Conservation (phyloP, 75 land plant species). For the Adiantum capillusveneris region DNA sequence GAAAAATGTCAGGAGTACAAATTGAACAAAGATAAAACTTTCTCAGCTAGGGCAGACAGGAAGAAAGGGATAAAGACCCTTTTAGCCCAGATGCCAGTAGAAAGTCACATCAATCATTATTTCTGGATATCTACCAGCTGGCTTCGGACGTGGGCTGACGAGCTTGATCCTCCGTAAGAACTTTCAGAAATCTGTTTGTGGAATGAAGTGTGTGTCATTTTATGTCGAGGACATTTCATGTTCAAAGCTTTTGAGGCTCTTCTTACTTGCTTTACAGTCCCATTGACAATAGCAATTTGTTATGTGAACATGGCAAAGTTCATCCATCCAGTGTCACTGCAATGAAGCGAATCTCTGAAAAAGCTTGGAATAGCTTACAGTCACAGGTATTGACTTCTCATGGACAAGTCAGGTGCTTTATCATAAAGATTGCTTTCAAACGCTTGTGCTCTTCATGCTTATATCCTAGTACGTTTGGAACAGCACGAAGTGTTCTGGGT, state of each 20-base stretch:
- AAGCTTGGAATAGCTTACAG: slow-evolving; percentile 59
- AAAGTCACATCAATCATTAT: slow-evolving; percentile 39
- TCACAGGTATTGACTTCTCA: slow-evolving; percentile 45
- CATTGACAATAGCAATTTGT: slow-evolving; percentile 59
- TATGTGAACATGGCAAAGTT: slow-evolving; percentile 71
- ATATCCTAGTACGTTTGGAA: too few species aligned
- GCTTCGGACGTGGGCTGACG: slow-evolving; percentile 96
- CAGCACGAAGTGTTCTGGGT: too few species aligned
- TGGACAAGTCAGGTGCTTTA: background rate
- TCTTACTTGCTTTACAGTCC: slow-evolving; percentile 33
- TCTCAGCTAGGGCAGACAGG: slow-evolving; percentile 43
- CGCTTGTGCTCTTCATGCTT: too few species aligned
- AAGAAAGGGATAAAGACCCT: slow-evolving; percentile 67
- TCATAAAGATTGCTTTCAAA: too few species aligned
- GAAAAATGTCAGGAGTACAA: slow-evolving; percentile 55
- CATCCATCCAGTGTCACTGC: slow-evolving; percentile 43
- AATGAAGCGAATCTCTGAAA: slow-evolving; percentile 70
- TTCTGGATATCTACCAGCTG: slow-evolving; percentile 91
- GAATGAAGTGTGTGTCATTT: background rate
- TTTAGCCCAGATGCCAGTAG: slow-evolving; percentile 67
- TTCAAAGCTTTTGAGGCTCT: background rate
- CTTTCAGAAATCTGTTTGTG: background rate
- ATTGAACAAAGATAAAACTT: slow-evolving; percentile 32
- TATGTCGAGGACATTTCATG: background rate
- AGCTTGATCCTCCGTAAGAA: slow-evolving; percentile 57